phyloP scores from a whole-genome alignment of 2,329 filamentous ascomycete genomes.

The Blumeria hordei region DNA sequence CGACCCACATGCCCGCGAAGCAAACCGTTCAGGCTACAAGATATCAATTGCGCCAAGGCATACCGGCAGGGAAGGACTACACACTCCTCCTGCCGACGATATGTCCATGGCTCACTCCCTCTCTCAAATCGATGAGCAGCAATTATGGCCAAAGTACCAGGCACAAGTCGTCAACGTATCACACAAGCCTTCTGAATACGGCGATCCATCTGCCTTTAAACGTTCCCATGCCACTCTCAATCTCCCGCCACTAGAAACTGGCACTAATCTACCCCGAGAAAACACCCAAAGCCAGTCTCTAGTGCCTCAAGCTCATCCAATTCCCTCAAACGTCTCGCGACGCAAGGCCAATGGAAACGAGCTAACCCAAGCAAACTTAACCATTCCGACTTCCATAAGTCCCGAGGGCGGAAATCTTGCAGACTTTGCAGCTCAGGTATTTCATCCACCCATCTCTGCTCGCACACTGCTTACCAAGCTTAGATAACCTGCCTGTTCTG shows the following conservation, averaged over 20 bases:
- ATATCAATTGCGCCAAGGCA: too few relatives aligned
- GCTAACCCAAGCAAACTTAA: conserved; percentile 20
- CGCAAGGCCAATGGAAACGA: conserved; percentile 9
- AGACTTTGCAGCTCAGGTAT: conserved; percentile 63
- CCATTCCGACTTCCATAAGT: conserved; percentile 55
- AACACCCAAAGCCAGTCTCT: conserved; percentile 3
- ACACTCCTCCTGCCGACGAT: conserved; percentile 26
- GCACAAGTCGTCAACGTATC: conserved; percentile 6
- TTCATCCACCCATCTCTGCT: background rate
- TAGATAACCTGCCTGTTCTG: conserved; percentile 93
- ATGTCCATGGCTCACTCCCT: conserved; percentile 28
- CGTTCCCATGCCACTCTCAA: conserved; percentile 5
- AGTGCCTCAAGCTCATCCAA: conserved; percentile 5
- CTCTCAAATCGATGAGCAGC: conserved; percentile 22
- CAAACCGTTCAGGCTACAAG: too few relatives aligned
- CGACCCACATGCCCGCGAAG: too few relatives aligned
- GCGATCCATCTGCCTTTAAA: conserved; percentile 3
- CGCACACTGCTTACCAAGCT: conserved; percentile 6
- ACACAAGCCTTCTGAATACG: background rate
- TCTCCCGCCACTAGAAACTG: conserved; percentile 4
- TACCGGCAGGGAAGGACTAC: conserved; percentile 17
- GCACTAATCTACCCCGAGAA: conserved; percentile 11
- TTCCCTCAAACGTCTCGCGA: conserved; percentile 6
- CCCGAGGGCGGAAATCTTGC: conserved; percentile 50
- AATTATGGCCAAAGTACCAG: conserved; percentile 17